Evolutionary conservation across 768 basidiomycete genomes (phyloP), one percentile per base, ranked within the genome.

Genomic region (Pisolithus albus): DNA sequence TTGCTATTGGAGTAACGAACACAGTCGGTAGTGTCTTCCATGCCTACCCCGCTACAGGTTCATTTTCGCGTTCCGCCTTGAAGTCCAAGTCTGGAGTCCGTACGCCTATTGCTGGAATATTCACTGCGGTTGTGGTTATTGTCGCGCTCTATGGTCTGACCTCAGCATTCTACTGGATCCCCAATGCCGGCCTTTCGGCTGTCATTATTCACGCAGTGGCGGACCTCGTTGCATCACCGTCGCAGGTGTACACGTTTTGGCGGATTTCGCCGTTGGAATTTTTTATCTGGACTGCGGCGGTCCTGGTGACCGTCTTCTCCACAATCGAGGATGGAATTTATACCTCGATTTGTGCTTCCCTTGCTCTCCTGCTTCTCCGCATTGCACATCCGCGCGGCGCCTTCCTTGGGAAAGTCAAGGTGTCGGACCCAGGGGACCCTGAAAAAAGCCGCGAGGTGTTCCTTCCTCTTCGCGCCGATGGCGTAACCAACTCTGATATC

Each of bases 31-130:
- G 90, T 15, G 74, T 88, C 58, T 97, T 99, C 67, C 79, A 70
- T 48, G 95, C 93, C 0, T 98, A 96, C 67, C 94, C 96, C 8
- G 91, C 95, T 0, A 99, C 96, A 11, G 96, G 96, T 2, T 97
- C 94, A 1, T 99, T 99, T 79, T 96, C 94, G 37, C 88, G 96
- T n/a, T 89, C 93, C 3, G 96, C 96, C 2, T 75, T 99, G 63
- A 93, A 96, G 70, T 83, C 89, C 28, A 97, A 95, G 68, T 94
- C 91, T 0, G 96, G 96, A 45, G 95, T 98, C n/a, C 82, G 95
- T 48, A 98, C 96, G 2, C 96, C 96, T 7, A 76, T 85, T 9
- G 92, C 89, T 10, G 96, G 96, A 51, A 76, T 93, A 52, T 64
- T 88, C 58, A 87, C 92, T 19, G 86, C 90, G 24, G 66, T 95